A percentile compares a stretch with the other conserved stretches of the same genome.
Evolutionary conservation across 2,329 filamentous ascomycete species (phyloP).

Genomic region (Onygena corvina): DNA sequence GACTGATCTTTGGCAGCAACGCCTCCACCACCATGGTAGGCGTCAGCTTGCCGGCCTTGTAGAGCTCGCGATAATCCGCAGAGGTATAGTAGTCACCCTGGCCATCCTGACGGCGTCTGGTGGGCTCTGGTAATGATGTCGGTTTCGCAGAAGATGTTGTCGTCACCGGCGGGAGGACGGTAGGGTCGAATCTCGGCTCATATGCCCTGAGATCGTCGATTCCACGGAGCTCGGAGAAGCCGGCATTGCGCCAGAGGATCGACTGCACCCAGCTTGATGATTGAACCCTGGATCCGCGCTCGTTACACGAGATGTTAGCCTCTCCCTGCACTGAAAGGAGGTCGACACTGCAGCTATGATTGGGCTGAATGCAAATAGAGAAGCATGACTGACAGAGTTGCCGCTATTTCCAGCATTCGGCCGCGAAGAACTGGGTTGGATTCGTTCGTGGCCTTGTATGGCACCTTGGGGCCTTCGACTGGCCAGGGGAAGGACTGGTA

Average conservation of each 20-base stretch:
- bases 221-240: constrained; percentile 47
- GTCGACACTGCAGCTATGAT: background rate
- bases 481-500: constrained; percentile 21
- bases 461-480: constrained; percentile 30
- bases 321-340: background rate
- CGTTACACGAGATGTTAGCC: constrained; percentile 7
- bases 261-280: constrained; percentile 50
- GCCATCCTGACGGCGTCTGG: constrained; percentile 26
- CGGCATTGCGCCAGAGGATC: constrained; percentile 59
- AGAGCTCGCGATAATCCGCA: constrained; percentile 65
- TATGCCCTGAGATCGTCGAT: constrained; percentile 45
- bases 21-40: constrained; percentile 60
- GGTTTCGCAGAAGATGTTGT: constrained; percentile 14
- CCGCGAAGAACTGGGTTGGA: constrained; percentile 62
- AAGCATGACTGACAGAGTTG: constrained; percentile 43
- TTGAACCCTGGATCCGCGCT: constrained; percentile 38
- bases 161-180: constrained; percentile 39
- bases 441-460: constrained; percentile 40
- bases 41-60: constrained; percentile 56
- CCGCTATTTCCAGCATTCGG: constrained; percentile 48
- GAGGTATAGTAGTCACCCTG: constrained; percentile 50
- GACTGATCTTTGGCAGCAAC: constrained; percentile 57
- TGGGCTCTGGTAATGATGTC: constrained; percentile 20
- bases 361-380: background rate
- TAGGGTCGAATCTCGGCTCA: constrained; percentile 44